Conservation (phyloP, 2,329 filamentous ascomycete species). For the Fusarium liriodendri region DNA sequence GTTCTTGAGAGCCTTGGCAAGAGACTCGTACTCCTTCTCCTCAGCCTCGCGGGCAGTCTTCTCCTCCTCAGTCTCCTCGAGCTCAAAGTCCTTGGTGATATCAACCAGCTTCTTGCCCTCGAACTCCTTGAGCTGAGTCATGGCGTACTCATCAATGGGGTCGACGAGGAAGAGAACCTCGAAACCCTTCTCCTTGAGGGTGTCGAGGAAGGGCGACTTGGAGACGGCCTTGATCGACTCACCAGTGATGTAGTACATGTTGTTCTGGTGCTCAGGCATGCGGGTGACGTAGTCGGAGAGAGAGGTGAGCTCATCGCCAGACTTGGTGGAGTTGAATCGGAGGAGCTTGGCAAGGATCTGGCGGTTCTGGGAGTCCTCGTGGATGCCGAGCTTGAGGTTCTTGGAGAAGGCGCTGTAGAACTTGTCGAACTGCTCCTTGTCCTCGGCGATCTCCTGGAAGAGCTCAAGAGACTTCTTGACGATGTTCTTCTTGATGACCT, state of each 20-base stretch:
- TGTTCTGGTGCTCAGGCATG: slow-evolving; percentile 99
- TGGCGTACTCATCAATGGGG: slow-evolving; percentile 99
- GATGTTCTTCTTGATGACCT: slow-evolving; percentile 99
- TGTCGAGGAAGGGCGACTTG: slow-evolving; percentile 99
- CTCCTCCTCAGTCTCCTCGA: slow-evolving; percentile 99
- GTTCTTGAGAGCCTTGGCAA: slow-evolving; percentile 99
- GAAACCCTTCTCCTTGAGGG: slow-evolving; percentile 98
- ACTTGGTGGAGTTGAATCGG: slow-evolving; percentile 99
- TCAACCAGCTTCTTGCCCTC: slow-evolving; percentile 99
- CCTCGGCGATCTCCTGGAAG: slow-evolving; percentile 98
- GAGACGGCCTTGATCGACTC: slow-evolving; percentile 98
- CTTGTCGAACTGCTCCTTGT: slow-evolving; percentile 99
- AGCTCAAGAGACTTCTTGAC: slow-evolving; percentile 99
- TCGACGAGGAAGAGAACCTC: slow-evolving; percentile 99
- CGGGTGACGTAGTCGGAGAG: slow-evolving; percentile 97
- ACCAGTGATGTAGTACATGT: slow-evolving; percentile 99
- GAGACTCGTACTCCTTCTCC: slow-evolving; percentile 97
- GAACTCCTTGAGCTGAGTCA: slow-evolving; percentile 99
- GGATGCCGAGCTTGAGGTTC: slow-evolving; percentile 99
- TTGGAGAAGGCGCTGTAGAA: slow-evolving; percentile 99
- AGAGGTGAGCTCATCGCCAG: slow-evolving; percentile 93
- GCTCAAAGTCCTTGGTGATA: slow-evolving; percentile 99
- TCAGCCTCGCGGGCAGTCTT: slow-evolving; percentile 94
- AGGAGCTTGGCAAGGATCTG: slow-evolving; percentile 93
- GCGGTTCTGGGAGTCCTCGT: slow-evolving; percentile 99